A percentile compares a stretch with the other conserved stretches of the same genome.
Conservation (phyloP, 108 stramenopile genomes). For the Bacterosira constricta region DNA sequence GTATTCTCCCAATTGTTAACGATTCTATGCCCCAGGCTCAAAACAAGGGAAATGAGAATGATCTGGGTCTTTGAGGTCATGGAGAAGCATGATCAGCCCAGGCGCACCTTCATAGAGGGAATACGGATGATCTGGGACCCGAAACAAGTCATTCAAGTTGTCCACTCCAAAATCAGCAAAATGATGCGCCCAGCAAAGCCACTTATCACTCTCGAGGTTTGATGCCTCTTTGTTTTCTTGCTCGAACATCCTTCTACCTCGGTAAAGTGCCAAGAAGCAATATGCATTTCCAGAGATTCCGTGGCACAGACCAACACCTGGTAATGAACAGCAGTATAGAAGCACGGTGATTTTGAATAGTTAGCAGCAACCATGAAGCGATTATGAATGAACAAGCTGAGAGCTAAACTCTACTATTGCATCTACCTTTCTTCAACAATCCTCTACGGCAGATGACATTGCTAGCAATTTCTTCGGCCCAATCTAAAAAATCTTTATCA, state of each 20-base stretch:
- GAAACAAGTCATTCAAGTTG: constrained; percentile 14
- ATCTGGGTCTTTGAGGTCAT: constrained; percentile 16
- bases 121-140: constrained; percentile 55
- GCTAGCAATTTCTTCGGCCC: constrained; percentile 49
- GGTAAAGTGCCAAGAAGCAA: constrained; percentile 57
- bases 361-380: too few relatives aligned
- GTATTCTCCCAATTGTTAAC: too few relatives aligned
- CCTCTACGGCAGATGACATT: constrained; percentile 62
- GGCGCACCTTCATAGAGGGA: constrained; percentile 58
- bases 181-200: constrained; percentile 35
- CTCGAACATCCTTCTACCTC: constrained; percentile 11
- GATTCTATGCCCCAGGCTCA: too few relatives aligned
- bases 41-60: constrained; percentile 27
- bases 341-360: too few relatives aligned
- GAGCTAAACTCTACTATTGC: too few relatives aligned
- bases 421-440: constrained; percentile 53
- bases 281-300: constrained; percentile 77
- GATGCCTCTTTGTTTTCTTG: not conserved
- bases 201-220: constrained; percentile 7
- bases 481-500: constrained; percentile 46
- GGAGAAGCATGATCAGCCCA: constrained; percentile 40
- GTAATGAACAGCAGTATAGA: too few relatives aligned
- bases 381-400: too few relatives aligned
- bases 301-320: constrained; percentile 73
- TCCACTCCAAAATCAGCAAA: constrained; percentile 44